Conservation (phyloP, 306 rosid species). For the Medicago truncatula region DNA sequence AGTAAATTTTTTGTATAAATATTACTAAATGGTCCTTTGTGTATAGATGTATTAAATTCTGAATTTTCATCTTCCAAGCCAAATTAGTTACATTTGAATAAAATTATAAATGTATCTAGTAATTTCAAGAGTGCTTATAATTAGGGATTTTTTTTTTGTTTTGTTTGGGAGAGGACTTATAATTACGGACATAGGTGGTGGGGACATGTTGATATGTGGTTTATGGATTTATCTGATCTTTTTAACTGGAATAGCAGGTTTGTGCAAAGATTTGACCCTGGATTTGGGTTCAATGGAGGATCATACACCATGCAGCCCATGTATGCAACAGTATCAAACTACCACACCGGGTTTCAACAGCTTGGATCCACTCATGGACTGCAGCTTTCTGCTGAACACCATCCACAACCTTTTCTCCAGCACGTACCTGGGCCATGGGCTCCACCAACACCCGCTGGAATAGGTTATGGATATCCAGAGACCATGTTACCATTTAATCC, state of each 20-base stretch:
- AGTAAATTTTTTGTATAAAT: no score
- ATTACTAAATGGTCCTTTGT: neutral
- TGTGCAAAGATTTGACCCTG: constrained; percentile 93
- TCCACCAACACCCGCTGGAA: constrained; percentile 69
- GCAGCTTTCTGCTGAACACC: constrained; percentile 77
- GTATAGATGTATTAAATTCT: neutral
- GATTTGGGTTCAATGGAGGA: constrained; percentile 93
- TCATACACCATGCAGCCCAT: constrained; percentile 83
- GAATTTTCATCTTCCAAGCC: neutral
- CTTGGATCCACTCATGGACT: constrained; percentile 84
- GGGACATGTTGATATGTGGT: constrained; percentile 10
- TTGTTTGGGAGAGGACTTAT: no score
- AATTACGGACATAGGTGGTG: neutral
- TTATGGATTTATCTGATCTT: neutral
- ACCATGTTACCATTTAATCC: constrained; percentile 71
- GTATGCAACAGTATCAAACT: constrained; percentile 82
- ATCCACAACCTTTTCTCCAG: constrained; percentile 69
- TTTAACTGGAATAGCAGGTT: constrained; percentile 61
- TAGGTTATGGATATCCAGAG: constrained; percentile 90
- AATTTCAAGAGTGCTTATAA: neutral
- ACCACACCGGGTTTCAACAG: constrained; percentile 87
- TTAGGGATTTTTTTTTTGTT: neutral
- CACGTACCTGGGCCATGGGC: constrained; percentile 82
- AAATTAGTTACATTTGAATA: neutral
- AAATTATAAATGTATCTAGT: neutral